Base-by-base conservation (phyloP, 2,329 filamentous ascomycete genomes). In the Aspergillus sp. region DNA sequence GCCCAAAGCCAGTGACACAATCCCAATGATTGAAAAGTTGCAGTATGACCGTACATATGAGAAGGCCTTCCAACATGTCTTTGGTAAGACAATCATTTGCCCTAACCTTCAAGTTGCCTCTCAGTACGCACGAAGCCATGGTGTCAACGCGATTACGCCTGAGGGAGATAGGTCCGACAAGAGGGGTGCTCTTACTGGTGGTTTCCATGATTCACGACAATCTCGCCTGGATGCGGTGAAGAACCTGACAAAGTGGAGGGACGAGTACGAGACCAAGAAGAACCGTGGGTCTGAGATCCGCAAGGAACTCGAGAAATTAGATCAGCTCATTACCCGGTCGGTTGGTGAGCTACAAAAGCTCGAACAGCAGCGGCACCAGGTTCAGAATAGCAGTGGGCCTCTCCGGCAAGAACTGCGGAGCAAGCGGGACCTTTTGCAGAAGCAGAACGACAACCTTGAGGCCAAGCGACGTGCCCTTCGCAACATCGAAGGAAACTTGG, bases 121-220 rank as follows among this genome's bases (percentile, higher is more conserved):
- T 13, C 93, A 97, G 72, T 97, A 97, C 74, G 92, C 95, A 23
- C 88, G 94, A 71, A 96, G 91, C 70, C 94, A 98, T 71, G 91
- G 91, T 19, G 89, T 98, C 25, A 93, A 93, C 70, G 93, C 92
- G 38, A 97, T 99, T 67, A 99, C 95, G 0, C 91, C 92, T 3
- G 93, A 98, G 60, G 95, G 95, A 76, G 94, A 98, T 77, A 92
- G 92, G 34, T 93, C 93, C 1, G 96, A 97, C 79, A 97, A 96
- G 80, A 91, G 94, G 69, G 95, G 95, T 78, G 94, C 93, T 15
- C 87, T 99, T 81, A 97, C 93, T 53, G 95, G 95, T 82, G 95
- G 95, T 70, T 99, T 90, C 73, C 90, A 97, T 65, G 95, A 99
- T 73, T 87, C 91, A 11, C 87, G 91, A 38, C 90, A 89, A 68